These are phyloP conservation scores for Coemansia sp. DNA, from an alignment of 371 early-diverging fungal species.

Conservation along the genomic window DNA sequence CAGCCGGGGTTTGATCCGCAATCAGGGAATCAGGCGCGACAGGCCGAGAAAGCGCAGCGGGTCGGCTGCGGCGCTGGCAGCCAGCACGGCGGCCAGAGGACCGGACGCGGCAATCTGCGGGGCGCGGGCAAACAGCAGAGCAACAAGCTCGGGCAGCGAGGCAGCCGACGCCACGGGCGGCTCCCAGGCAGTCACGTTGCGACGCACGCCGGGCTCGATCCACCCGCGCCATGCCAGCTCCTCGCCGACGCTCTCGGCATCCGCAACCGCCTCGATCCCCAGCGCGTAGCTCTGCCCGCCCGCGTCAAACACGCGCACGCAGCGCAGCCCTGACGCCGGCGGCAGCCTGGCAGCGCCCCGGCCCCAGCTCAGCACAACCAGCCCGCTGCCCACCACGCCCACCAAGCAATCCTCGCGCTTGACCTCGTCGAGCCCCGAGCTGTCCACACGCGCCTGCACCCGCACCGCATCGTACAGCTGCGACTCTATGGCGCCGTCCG, in stretches of 20 bases:
- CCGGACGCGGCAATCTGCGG: not conserved
- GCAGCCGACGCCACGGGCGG: not conserved
- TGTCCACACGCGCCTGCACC: slow-evolving; percentile 12
- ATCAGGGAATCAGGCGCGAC: not conserved
- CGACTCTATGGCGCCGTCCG: slow-evolving; percentile 12
- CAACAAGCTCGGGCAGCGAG: slow-evolving; percentile 1
- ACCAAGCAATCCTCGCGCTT: not conserved
- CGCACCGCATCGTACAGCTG: slow-evolving; percentile 15
- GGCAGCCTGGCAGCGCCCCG: not conserved
- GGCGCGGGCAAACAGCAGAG: slow-evolving; percentile 7
- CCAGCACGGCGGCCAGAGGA: slow-evolving; percentile 5
- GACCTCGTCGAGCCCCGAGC: not conserved
- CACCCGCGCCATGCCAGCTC: slow-evolving; percentile 18
- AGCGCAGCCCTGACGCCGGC: slow-evolving; percentile 10
- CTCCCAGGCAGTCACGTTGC: not conserved
- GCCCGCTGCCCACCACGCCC: slow-evolving; percentile 7
- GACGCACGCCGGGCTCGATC: slow-evolving; percentile 1
- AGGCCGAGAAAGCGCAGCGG: slow-evolving; percentile 11
- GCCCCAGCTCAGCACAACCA: slow-evolving; percentile 28
- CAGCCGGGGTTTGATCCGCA: too few species aligned
- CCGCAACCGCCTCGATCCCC: not conserved
- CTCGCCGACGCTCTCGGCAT: not conserved
- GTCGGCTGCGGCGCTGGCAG: not conserved
- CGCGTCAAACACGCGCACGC: slow-evolving; percentile 10
- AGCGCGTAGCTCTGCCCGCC: not conserved